phyloP scores from a whole-genome alignment of 2,329 filamentous ascomycete genomes.

The Claviceps maximensis region DNA sequence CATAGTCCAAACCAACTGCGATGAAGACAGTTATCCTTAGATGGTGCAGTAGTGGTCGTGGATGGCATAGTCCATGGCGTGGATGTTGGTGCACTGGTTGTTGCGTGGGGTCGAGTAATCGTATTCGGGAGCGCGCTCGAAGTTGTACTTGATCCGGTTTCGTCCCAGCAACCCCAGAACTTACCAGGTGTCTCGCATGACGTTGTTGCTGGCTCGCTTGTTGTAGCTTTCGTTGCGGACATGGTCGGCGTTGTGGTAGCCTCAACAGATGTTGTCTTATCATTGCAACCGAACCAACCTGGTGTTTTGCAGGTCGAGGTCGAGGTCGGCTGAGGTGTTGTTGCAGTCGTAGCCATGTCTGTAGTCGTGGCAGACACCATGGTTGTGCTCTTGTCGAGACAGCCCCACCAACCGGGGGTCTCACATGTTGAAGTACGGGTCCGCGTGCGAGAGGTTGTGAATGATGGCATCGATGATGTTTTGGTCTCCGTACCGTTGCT shows the following conservation, averaged over 20 bases:
- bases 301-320: conserved; percentile 39
- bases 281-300: conserved; percentile 56
- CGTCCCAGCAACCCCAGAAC: conserved; percentile 44
- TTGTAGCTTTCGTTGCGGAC: conserved; percentile 11
- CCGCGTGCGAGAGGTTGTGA: conserved; percentile 48
- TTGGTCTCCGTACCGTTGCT: conserved; percentile 76
- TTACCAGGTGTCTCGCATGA: conserved; percentile 38
- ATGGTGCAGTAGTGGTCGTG: conserved; percentile 12
- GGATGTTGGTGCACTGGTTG: conserved; percentile 19
- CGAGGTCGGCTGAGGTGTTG: conserved; percentile 30
- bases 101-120: conserved; percentile 12
- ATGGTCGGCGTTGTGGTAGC: conserved; percentile 17
- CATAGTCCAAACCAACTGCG: conserved; percentile 30
- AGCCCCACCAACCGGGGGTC: conserved; percentile 89
- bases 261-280: conserved; percentile 20
- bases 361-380: conserved; percentile 23
- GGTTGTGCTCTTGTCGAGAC: conserved; percentile 51
- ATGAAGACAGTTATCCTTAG: conserved; percentile 19
- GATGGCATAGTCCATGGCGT: conserved; percentile 16
- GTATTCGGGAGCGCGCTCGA: not conserved
- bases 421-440: conserved; percentile 80
- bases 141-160: conserved; percentile 16
- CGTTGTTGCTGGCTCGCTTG: conserved; percentile 17
- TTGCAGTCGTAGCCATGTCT: conserved; percentile 27
- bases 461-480: conserved; percentile 44